Evolutionary conservation across 371 early-diverging fungal species (phyloP).

Genomic region (Zancudomyces culisetae): DNA sequence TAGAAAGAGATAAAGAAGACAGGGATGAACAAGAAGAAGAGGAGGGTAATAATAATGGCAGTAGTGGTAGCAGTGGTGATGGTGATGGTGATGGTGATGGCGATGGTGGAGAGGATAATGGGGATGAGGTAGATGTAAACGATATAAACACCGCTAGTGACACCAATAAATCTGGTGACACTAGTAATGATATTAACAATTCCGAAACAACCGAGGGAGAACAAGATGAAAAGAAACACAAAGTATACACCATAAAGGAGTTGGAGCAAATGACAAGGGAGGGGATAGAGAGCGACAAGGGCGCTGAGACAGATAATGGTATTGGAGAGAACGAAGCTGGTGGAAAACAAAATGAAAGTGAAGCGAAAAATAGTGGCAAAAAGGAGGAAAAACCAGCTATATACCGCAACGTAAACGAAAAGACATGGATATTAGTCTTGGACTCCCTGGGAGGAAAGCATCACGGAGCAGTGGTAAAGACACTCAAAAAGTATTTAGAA

Average conservation of each 20-base stretch:
- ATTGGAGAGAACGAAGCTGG: not conserved
- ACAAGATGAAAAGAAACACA: too few species aligned
- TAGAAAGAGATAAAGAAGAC: too few species aligned
- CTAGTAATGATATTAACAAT: too few species aligned
- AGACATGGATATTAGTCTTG: conserved; percentile 25
- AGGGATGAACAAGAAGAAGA: too few species aligned
- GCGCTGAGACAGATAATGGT: not conserved
- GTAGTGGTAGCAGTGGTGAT: not conserved
- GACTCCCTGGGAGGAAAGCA: conserved; percentile 35
- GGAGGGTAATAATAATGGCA: not conserved
- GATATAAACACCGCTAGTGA: not conserved
- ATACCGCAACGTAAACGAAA: conserved; percentile 6
- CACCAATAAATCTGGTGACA: not conserved
- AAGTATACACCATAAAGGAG: too few species aligned
- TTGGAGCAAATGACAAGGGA: too few species aligned
- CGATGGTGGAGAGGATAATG: not conserved
- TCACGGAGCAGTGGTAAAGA: conserved; percentile 5
- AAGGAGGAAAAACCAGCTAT: not conserved
- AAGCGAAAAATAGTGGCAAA: not conserved
- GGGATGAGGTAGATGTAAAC: not conserved
- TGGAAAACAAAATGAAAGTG: not conserved
- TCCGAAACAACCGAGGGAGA: not conserved
- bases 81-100: not conserved
- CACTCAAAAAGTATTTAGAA: not conserved
- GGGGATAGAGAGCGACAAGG: not conserved